Conservation (phyloP, 2,329 filamentous ascomycete species). For the Alternaria solani region DNA sequence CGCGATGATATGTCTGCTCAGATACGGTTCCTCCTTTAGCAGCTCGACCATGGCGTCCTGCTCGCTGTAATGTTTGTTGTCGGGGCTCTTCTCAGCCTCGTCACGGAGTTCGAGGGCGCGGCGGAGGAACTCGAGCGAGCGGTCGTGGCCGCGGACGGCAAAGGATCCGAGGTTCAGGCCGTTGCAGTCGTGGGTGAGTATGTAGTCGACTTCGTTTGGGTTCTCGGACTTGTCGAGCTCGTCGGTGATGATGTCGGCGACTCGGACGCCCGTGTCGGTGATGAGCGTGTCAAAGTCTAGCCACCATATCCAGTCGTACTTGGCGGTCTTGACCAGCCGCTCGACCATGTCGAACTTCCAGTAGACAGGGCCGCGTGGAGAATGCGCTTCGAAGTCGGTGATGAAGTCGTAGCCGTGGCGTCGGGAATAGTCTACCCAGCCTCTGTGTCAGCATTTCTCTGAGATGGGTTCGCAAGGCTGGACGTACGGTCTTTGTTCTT, state of each 20-base stretch:
- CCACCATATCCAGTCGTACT: conserved; percentile 56
- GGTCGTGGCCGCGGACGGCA: conserved; percentile 46
- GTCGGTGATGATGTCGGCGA: conserved; percentile 49
- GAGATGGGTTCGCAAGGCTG: not conserved
- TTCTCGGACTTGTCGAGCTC: conserved; percentile 40
- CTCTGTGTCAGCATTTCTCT: conserved; percentile 8
- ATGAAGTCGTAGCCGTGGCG: conserved; percentile 53
- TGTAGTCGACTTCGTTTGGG: conserved; percentile 47
- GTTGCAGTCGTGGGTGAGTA: conserved; percentile 53
- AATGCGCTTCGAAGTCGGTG: conserved; percentile 50
- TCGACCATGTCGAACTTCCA: conserved; percentile 53
- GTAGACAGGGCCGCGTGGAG: conserved; percentile 40
- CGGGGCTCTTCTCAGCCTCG: conserved; percentile 27
- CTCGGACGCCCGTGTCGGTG: conserved; percentile 49
- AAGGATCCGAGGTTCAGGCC: conserved; percentile 52
- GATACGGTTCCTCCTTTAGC: conserved; percentile 36
- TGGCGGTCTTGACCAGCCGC: conserved; percentile 42
- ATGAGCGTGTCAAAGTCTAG: conserved; percentile 54
- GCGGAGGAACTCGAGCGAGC: conserved; percentile 47
- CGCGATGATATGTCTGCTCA: conserved; percentile 36
- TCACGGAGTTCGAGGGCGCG: conserved; percentile 40
- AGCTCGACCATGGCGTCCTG: conserved; percentile 51
- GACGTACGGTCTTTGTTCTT: conserved; percentile 50
- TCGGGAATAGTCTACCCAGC: conserved; percentile 46
- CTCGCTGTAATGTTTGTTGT: conserved; percentile 41